phyloP scores from a whole-genome alignment of 2,329 filamentous ascomycete genomes.

The Phyllosticta paracitricarpa region DNA sequence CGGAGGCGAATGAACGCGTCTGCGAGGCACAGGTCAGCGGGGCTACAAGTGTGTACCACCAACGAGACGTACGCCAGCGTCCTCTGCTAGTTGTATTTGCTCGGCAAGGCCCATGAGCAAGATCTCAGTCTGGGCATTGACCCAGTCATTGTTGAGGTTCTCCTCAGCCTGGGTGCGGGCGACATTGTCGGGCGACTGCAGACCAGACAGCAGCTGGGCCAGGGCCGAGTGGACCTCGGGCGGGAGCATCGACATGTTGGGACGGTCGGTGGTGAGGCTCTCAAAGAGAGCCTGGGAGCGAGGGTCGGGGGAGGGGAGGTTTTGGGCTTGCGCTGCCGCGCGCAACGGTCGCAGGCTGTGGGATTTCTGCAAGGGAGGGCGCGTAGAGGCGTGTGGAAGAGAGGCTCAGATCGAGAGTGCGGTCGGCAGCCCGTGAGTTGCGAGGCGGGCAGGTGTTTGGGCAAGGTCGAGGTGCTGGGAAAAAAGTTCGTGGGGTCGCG shows the following conservation, averaged over 20 bases:
- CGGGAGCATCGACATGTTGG: constrained; percentile 72
- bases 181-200: constrained; percentile 83
- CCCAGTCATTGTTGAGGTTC: constrained; percentile 85
- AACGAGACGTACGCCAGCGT: constrained; percentile 51
- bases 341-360: constrained; percentile 1
- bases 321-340: constrained; percentile 8
- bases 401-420: not conserved
- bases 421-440: not conserved
- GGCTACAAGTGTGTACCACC: not conserved
- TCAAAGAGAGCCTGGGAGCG: not conserved
- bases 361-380: not conserved
- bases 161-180: constrained; percentile 81
- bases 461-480: constrained; percentile 1
- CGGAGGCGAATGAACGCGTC: constrained; percentile 83
- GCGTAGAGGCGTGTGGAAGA: not conserved
- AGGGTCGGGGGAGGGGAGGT: not conserved
- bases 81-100: constrained; percentile 71
- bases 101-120: constrained; percentile 90
- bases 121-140: constrained; percentile 67
- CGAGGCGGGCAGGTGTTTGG: not conserved
- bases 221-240: constrained; percentile 78
- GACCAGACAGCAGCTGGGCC: constrained; percentile 67
- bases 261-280: not conserved
- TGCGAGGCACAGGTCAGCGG: constrained; percentile 30
- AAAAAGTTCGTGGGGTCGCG: not conserved